Evolutionary conservation across 2,329 filamentous ascomycete genomes (phyloP), one percentile per base, ranked within the genome.

Genomic region (Ophiostoma novo-ulmi): DNA sequence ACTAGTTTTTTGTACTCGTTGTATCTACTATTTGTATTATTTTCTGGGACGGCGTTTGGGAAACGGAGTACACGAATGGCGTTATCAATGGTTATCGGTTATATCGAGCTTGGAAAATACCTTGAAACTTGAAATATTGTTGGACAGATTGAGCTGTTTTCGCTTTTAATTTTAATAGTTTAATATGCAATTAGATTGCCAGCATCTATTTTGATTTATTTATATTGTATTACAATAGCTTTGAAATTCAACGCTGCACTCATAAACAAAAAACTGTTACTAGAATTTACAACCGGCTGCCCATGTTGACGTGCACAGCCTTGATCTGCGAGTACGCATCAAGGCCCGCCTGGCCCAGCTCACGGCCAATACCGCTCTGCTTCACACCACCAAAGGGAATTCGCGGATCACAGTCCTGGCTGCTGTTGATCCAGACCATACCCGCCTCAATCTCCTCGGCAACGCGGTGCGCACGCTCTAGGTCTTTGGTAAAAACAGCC

Each of bases 401-500:
- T 0, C 79, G 80, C 14, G 84, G 77, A 78, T 91, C 89, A 73
- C 91, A 89, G 75, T 91, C 88, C 5, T 91, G 79, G 1, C 85
- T 88, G 48, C 81, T 81, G 78, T 91, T 91, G 76, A 91, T 88
- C 74, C 90, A 88, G 48, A 89, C 86, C 1, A 87, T 85, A 10
- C 88, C 92, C 36, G 85, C 85, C 77, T 94, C 88, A 71, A 91
- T 86, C 72, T 83, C 81, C 73, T 81, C 83, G 6, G 89, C 88
- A n/a, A 91, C 79, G 13, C 85, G 81, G 73, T 91, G 31, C 14
- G 67, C 70, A 76, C 0, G 83, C 88, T 64, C 82, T 80, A 69
- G 83, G 80, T 69, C 94, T 79, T 76, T 92, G 88, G 91, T 93
- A 78, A 93, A 96, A 1, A 96, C 85, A 0, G 91, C 85, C 3